Base-by-base conservation (phyloP, 768 basidiomycete genomes). In the Dioszegia crocea region DNA sequence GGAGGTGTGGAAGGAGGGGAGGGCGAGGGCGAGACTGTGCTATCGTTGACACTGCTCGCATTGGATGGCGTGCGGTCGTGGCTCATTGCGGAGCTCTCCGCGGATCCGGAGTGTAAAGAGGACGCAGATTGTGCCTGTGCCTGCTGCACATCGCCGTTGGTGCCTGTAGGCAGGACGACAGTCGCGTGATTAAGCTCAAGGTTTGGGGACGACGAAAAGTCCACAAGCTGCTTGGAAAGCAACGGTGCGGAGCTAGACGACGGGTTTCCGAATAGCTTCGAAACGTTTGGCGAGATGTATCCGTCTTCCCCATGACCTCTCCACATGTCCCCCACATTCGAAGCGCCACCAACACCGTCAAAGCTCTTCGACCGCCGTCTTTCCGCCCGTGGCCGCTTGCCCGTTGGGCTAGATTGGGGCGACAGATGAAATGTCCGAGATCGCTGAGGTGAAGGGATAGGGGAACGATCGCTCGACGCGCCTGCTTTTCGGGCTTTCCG, bases 1-100 rank as follows among this genome's bases (percentile, higher is more conserved):
- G 61, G 57, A 0, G 71, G 71, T 26, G 71, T 73, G 2, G 40
- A 56, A 12, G 71, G 71, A 21, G 69, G 71, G 2, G 71, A 68
- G 23, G 71, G 72, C 11, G 72, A 63, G 5, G 38, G 38, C 5
- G 51, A 53, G 19, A 26, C 23, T 12, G 67, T 43, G 14, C 69
- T 64, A 23, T 65, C 71, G 40, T 68, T 58, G 16, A 58, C 63
- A 6, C 68, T 68, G 16, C 61, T 60, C 0, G 65, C 63, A 31
- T 67, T 60, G 8, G 69, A 71, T 24, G 69, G 69, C 9, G 72
- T 74, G 24, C 64, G 60, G n/a, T 57, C 65, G 50, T 74, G 69
- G 52, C 51, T 53, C 51, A 53, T 53, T 5, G 40, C 41, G 4
- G 40, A 44, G 36, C 44, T 44, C 31, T 64, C 67, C 0, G 57